A percentile compares a stretch with the other conserved stretches of the same genome.
These are phyloP conservation scores for Suhomyces prunicola DNA, from an alignment of 805 yeast genomes.

Conservation along the genomic window DNA sequence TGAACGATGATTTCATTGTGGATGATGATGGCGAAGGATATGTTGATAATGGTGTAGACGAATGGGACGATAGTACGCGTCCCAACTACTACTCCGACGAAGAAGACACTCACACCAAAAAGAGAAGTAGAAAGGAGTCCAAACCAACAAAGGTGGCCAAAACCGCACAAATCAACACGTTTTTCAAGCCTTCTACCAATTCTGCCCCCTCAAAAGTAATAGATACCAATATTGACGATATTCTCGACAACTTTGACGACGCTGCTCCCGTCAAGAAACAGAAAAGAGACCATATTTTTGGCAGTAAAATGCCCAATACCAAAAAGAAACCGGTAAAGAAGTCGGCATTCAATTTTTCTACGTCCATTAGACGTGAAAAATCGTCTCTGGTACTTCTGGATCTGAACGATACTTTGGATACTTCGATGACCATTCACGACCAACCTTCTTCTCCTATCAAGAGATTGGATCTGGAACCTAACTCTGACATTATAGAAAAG, in stretches of 20 bases:
- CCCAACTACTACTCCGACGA: slow-evolving; percentile 58
- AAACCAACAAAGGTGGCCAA: slow-evolving; percentile 39
- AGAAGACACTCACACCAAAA: slow-evolving; percentile 30
- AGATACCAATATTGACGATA: slow-evolving; percentile 60
- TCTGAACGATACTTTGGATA: slow-evolving; percentile 1
- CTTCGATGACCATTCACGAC: slow-evolving; percentile 20
- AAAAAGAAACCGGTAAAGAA: slow-evolving; percentile 18
- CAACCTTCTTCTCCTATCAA: slow-evolving; percentile 40
- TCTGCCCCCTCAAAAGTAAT: slow-evolving; percentile 32
- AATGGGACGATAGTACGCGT: slow-evolving; percentile 63
- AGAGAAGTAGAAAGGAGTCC: slow-evolving; percentile 24
- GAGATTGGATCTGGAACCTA: slow-evolving; percentile 1
- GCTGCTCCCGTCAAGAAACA: slow-evolving; percentile 15
- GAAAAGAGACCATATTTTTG: slow-evolving; percentile 12
- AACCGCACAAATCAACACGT: slow-evolving; percentile 50
- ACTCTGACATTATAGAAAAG: slow-evolving; percentile 4
- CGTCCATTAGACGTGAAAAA: slow-evolving; percentile 20
- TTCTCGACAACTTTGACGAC: slow-evolving; percentile 52
- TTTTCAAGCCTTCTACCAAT: slow-evolving; percentile 43
- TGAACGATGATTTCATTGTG: slow-evolving; percentile 89
- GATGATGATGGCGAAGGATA: slow-evolving; percentile 94
- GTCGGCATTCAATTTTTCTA: slow-evolving; percentile 24
- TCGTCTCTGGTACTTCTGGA: slow-evolving; percentile 2
- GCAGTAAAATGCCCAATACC: slow-evolving; percentile 10
- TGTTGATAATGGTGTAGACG: slow-evolving; percentile 89